A percentile compares a stretch with the other conserved stretches of the same genome.
These are phyloP conservation scores for Diutina sp. DNA, from an alignment of 1,139 yeast genomes.

Conservation along the genomic window DNA sequence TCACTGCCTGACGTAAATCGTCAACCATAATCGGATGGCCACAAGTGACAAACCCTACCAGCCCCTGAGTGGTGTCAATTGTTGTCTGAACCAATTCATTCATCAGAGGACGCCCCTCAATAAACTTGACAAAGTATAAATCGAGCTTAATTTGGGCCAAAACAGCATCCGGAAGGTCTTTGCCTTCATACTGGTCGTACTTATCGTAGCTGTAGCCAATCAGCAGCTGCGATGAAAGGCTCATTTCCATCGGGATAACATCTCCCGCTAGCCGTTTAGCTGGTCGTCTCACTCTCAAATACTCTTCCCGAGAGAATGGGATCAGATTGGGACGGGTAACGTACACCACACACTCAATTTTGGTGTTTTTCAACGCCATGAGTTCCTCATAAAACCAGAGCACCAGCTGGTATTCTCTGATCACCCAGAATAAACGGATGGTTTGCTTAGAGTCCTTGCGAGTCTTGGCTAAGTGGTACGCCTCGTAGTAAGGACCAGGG, in stretches of 20 bases:
- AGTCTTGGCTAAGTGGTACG: neutral
- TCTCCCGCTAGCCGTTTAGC: neutral
- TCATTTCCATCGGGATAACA: constrained; percentile 8
- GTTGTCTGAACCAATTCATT: constrained; percentile 20
- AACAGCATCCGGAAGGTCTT: neutral
- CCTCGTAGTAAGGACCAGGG: constrained; percentile 36
- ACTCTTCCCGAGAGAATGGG: neutral
- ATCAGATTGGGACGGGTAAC: constrained; percentile 15
- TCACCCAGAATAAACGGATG: constrained; percentile 37
- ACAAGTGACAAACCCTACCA: constrained; percentile 34
- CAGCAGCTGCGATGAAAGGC: neutral
- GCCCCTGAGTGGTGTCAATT: constrained; percentile 22
- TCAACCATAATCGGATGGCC: constrained; percentile 16
- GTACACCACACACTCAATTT: constrained; percentile 23
- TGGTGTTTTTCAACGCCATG: constrained; percentile 15
- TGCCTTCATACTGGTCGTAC: neutral
- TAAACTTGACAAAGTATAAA: constrained; percentile 10
- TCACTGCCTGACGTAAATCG: constrained; percentile 5
- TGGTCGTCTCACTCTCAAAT: neutral
- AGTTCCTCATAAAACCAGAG: constrained; percentile 39
- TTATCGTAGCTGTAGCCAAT: neutral
- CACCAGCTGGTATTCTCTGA: constrained; percentile 30
- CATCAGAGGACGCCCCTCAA: constrained; percentile 35
- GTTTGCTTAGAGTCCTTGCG: neutral
- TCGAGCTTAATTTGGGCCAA: neutral